Percentiles rank a stretch among this genome's conserved stretches.
Evolutionary conservation across 1,139 yeast species (phyloP).

Genomic region (Petasospora fabianii): DNA sequence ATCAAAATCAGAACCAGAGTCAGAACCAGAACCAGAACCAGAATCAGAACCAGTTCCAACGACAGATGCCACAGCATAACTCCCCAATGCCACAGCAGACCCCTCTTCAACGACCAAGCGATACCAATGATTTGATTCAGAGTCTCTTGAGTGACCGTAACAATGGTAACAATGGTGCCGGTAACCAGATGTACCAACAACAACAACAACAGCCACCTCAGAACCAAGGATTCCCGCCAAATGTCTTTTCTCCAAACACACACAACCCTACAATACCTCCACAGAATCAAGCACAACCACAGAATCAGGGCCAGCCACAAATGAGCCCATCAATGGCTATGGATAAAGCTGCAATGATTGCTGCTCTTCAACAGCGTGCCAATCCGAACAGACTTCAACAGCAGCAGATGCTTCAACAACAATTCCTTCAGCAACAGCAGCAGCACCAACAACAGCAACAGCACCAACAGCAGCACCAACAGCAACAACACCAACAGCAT

Average conservation of each 20-base stretch:
- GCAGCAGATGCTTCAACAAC: slow-evolving; percentile 22
- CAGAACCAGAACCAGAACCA: slow-evolving; percentile 11
- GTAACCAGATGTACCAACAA: slow-evolving; percentile 8
- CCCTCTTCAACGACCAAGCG: slow-evolving; percentile 11
- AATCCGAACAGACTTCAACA: slow-evolving; percentile 25
- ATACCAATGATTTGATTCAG: slow-evolving; percentile 22
- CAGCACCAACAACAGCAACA: slow-evolving; percentile 24
- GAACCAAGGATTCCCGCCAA: slow-evolving; percentile 24
- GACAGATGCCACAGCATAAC: slow-evolving; percentile 14
- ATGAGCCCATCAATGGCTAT: slow-evolving; percentile 24
- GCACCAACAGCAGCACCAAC: slow-evolving; percentile 22
- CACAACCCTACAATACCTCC: slow-evolving; percentile 19
- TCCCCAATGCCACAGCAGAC: slow-evolving; percentile 14
- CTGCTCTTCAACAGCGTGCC: slow-evolving; percentile 31
- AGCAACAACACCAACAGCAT: slow-evolving; percentile 18
- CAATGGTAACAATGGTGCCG: slow-evolving; percentile 4
- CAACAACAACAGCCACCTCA: slow-evolving; percentile 15
- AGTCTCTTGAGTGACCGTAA: slow-evolving; percentile 19
- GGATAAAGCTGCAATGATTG: slow-evolving; percentile 35
- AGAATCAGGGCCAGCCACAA: slow-evolving; percentile 12
- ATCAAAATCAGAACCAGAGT: slow-evolving; percentile 9
- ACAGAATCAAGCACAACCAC: slow-evolving; percentile 10
- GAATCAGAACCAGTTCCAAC: slow-evolving; percentile 9
- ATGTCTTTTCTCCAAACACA: slow-evolving; percentile 25
- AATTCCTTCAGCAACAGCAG: slow-evolving; percentile 15